Conservation (phyloP, 2,329 filamentous ascomycete species). For the Hymenoscyphus albidus region DNA sequence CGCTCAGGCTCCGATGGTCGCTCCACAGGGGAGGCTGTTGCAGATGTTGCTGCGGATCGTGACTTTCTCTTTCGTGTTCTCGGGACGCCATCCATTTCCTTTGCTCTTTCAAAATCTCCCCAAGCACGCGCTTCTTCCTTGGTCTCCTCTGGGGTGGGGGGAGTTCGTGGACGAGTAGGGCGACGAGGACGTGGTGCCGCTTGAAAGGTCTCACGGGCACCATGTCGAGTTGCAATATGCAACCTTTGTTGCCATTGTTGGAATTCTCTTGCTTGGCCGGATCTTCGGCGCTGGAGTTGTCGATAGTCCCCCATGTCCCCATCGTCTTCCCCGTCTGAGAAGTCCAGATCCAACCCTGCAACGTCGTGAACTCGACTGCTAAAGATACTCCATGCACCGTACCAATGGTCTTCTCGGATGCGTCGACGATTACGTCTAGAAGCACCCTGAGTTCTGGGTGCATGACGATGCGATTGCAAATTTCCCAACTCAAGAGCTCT, state of each 20-base stretch:
- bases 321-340: slow-evolving; percentile 68
- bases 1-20: slow-evolving; percentile 65
- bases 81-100: slow-evolving; percentile 57
- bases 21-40: slow-evolving; percentile 67
- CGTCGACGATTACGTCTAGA: slow-evolving; percentile 53
- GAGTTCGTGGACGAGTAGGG: slow-evolving; percentile 44
- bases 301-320: slow-evolving; percentile 44
- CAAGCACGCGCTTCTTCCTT: slow-evolving; percentile 77
- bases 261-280: slow-evolving; percentile 53
- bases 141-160: slow-evolving; percentile 61
- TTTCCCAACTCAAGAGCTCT: slow-evolving; percentile 37
- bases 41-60: slow-evolving; percentile 65
- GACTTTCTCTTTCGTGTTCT: slow-evolving; percentile 69
- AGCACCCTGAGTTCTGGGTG: slow-evolving; percentile 52
- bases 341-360: slow-evolving; percentile 74
- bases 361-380: slow-evolving; percentile 61
- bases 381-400: slow-evolving; percentile 74
- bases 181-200: slow-evolving; percentile 51
- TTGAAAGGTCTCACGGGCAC: slow-evolving; percentile 68
- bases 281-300: slow-evolving; percentile 48
- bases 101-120: slow-evolving; percentile 84
- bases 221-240: slow-evolving; percentile 75
- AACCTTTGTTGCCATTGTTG: slow-evolving; percentile 80
- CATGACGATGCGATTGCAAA: slow-evolving; percentile 30
- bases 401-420: slow-evolving; percentile 79